Evolutionary conservation across 345 rosid genomes (phyloP).

Genomic region (Salix dunnii): DNA sequence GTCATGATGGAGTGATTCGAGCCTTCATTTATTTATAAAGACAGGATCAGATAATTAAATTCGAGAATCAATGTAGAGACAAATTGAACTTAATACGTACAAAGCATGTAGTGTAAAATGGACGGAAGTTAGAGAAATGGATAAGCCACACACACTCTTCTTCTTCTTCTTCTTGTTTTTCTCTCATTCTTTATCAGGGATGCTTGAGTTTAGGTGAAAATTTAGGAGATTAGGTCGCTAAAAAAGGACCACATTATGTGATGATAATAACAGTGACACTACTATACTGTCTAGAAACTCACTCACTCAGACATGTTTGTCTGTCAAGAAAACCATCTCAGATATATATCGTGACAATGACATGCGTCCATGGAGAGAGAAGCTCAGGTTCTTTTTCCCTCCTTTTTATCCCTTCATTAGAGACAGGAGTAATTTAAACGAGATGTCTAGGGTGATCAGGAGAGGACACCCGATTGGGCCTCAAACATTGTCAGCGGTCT

Average conservation of each 20-base stretch:
- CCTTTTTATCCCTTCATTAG: too few species aligned
- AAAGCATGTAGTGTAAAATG: slow-evolving; percentile 2
- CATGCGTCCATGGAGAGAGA: background rate
- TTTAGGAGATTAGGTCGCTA: background rate
- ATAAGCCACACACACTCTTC: background rate
- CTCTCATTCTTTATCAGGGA: background rate
- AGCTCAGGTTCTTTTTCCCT: background rate
- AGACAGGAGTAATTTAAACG: too few species aligned
- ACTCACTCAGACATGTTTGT: background rate
- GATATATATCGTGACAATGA: background rate
- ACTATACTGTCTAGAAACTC: background rate
- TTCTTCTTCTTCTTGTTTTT: background rate
- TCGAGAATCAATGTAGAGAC: slow-evolving; percentile 2
- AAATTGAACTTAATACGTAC: slow-evolving; percentile 21
- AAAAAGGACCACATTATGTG: background rate
- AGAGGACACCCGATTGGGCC: background rate
- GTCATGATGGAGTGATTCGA: slow-evolving; percentile 5
- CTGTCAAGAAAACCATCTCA: background rate
- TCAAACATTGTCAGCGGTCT: background rate
- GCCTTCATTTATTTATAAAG: background rate
- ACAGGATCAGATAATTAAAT: slow-evolving; percentile 1
- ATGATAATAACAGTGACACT: background rate
- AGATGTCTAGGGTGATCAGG: too few species aligned
- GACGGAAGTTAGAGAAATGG: background rate
- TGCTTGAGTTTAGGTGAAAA: background rate